Base-by-base conservation (phyloP, 2,329 filamentous ascomycete genomes). In the Emmonsiellopsis sp. region DNA sequence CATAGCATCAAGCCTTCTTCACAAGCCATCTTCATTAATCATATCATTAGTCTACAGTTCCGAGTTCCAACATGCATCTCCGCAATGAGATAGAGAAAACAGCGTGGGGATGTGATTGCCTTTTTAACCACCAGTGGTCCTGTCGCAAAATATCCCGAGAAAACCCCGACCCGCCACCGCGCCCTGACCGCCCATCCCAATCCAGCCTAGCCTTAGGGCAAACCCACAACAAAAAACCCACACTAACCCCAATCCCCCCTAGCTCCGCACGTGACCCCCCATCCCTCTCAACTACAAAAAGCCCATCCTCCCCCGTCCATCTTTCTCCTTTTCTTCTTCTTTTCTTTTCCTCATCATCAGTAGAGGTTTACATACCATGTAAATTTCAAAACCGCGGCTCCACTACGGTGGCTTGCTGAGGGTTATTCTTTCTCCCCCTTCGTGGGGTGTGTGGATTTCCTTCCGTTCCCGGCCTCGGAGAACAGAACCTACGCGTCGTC, bases 391-490 rank as follows among this genome's bases (percentile, higher is more conserved):
- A 70, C 65, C 67, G 70, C 67, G 71, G 73, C 71, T 74, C 71
- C 71, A 69, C 69, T 63, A 70, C 61, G 62, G 53, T 69, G 71
- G 73, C 72, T 71, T 69, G 70, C 74, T 76, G 70, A 76, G 74
- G 70, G 66, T 71, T 75, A 68, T 75, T 71, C 20, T 26, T 26
- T 5, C 20, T 26, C 20, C 5, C 20, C 20, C 20, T 66, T 63
- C 62, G 69, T 65, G 59, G 65, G 66, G 62, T 61, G 62, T 54
- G 65, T 74, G 71, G 70, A 67, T 73, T 71, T 72, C 65, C 71
- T 67, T 75, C 73, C 73, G 73, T 75, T 75, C 73, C 73, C 73
- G 65, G 72, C 73, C 70, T 70, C 67, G 70, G 59, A 75, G 72
- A 75, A 57, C 56, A 61, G 63, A 56, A n/a, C n/a, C 54, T 61